phyloP scores from a whole-genome alignment of 2,329 filamentous ascomycete species.

The Fusarium protoensiforme region DNA sequence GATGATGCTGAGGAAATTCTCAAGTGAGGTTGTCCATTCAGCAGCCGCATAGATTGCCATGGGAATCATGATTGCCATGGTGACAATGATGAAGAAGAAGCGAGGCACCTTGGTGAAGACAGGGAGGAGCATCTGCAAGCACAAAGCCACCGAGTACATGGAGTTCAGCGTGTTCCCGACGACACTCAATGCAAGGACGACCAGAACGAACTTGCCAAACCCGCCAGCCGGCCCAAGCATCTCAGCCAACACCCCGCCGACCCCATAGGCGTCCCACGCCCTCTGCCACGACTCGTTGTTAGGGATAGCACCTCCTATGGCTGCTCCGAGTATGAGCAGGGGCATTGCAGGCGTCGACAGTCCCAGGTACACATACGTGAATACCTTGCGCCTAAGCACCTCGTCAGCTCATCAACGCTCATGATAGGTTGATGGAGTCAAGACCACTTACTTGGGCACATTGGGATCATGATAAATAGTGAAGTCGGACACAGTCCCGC shows the following conservation, averaged over 20 bases:
- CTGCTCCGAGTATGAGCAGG: conserved; percentile 53
- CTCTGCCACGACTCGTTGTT: conserved; percentile 45
- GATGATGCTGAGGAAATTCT: conserved; percentile 58
- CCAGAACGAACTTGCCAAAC: conserved; percentile 52
- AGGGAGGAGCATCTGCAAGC: conserved; percentile 56
- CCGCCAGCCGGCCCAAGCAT: conserved; percentile 46
- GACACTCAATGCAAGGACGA: conserved; percentile 46
- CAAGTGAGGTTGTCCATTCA: conserved; percentile 55
- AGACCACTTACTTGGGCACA: conserved; percentile 32
- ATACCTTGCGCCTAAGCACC: conserved; percentile 30
- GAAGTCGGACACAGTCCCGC: conserved; percentile 66
- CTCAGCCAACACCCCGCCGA: conserved; percentile 46
- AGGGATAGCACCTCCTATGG: conserved; percentile 49
- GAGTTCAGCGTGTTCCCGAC: conserved; percentile 53
- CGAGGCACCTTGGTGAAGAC: conserved; percentile 54
- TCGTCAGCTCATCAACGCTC: conserved; percentile 49
- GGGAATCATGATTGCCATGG: conserved; percentile 56
- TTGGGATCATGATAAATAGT: conserved; percentile 60
- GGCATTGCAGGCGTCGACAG: conserved; percentile 53
- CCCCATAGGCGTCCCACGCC: conserved; percentile 43
- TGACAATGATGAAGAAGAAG: conserved; percentile 53
- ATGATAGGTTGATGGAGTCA: conserved; percentile 34
- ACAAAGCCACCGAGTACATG: conserved; percentile 53
- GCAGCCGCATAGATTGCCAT: conserved; percentile 54
- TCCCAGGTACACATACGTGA: conserved; percentile 58